These are phyloP conservation scores for Termitomyces titanicus DNA, from an alignment of 768 basidiomycete genomes.

Conservation along the genomic window DNA sequence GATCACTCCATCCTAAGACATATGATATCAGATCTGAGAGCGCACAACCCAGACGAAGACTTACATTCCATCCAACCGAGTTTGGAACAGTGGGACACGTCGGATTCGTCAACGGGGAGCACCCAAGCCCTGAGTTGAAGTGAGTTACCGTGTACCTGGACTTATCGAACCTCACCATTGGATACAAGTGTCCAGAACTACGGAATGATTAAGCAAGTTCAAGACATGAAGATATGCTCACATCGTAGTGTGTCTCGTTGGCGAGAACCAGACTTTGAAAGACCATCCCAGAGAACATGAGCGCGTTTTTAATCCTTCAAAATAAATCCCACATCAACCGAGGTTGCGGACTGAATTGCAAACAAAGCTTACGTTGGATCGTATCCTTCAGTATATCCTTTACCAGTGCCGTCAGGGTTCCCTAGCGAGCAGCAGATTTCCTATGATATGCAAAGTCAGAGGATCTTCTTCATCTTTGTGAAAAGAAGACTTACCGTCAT, in stretches of 20 bases:
- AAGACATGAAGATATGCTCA: neutral
- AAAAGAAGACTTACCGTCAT: slow-evolving; percentile 29
- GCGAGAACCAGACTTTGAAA: slow-evolving; percentile 36
- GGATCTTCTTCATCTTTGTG: neutral
- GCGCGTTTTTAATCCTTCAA: slow-evolving; percentile 31
- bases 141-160: slow-evolving; percentile 1
- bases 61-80: slow-evolving; percentile 39
- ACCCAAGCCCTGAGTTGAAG: slow-evolving; percentile 30
- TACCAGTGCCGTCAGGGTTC: slow-evolving; percentile 29
- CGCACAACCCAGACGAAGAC: neutral
- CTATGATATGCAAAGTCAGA: slow-evolving; percentile 11
- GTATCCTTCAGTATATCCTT: slow-evolving; percentile 30
- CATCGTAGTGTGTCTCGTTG: slow-evolving; percentile 35
- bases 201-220: neutral
- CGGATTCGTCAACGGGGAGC: slow-evolving; percentile 29
- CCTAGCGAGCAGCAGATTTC: slow-evolving; percentile 36
- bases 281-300: slow-evolving; percentile 34
- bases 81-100: slow-evolving; percentile 33
- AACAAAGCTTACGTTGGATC: slow-evolving; percentile 28
- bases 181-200: slow-evolving; percentile 39
- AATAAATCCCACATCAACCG: neutral
- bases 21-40: neutral
- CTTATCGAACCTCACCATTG: slow-evolving; percentile 19
- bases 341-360: neutral
- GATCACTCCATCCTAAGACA: neutral